phyloP scores from a whole-genome alignment of 2,329 filamentous ascomycete species.

The Stylonectria norvegica region DNA sequence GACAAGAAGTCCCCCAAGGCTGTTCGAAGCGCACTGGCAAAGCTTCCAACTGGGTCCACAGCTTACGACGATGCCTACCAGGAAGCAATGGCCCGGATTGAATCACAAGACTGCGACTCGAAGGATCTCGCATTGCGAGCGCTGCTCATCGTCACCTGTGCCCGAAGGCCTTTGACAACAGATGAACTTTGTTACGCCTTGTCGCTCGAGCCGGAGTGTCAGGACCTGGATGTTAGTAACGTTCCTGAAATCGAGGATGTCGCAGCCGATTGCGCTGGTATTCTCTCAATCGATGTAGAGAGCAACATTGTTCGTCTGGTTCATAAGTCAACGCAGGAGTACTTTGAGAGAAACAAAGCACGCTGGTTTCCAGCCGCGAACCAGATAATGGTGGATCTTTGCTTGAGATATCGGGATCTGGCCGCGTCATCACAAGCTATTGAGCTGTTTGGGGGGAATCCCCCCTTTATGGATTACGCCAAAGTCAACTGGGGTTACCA shows the following conservation, averaged over 20 bases:
- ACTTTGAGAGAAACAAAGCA: slow-evolving; percentile 30
- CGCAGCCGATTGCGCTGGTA: slow-evolving; percentile 37
- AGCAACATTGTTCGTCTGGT: slow-evolving; percentile 38
- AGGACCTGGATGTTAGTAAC: slow-evolving; percentile 32
- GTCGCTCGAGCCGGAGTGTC: slow-evolving; percentile 28
- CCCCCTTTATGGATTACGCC: no score
- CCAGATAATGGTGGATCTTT: no score
- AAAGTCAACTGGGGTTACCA: no score
- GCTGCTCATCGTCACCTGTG: slow-evolving; percentile 39
- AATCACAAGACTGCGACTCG: slow-evolving; percentile 30
- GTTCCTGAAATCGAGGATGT: slow-evolving; percentile 30
- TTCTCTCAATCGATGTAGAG: slow-evolving; percentile 38
- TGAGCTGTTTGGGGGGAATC: no score
- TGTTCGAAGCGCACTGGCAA: slow-evolving; percentile 30
- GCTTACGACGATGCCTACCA: slow-evolving; percentile 38
- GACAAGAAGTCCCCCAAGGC: background rate
- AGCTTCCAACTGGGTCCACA: slow-evolving; percentile 26
- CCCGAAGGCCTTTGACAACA: slow-evolving; percentile 30
- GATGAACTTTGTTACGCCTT: slow-evolving; percentile 41
- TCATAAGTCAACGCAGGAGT: slow-evolving; percentile 44
- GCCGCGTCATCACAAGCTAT: no score
- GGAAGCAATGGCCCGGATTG: slow-evolving; percentile 39
- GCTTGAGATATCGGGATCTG: no score
- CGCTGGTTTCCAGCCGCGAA: slow-evolving; percentile 33
- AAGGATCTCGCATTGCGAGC: slow-evolving; percentile 33